A percentile compares a stretch with the other conserved stretches of the same genome.
phyloP scores from a whole-genome alignment of 768 basidiomycete genomes.

The Naematelia encephala region DNA sequence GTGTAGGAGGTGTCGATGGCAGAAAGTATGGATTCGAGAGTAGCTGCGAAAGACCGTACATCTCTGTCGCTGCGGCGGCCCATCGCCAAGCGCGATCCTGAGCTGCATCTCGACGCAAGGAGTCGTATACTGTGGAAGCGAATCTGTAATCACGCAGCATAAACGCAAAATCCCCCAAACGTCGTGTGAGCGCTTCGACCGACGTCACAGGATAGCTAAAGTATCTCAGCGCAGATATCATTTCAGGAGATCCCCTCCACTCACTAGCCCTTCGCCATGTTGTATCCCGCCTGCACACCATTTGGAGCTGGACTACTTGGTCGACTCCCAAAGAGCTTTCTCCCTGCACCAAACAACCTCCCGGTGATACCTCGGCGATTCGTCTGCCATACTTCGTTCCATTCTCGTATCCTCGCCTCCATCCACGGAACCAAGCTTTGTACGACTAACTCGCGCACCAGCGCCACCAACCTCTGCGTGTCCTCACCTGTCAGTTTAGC shows the following conservation, averaged over 20 bases:
- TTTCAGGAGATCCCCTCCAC: constrained; percentile 12
- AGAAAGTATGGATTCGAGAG: constrained; percentile 50
- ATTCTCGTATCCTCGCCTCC: constrained; percentile 88
- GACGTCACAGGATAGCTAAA: constrained; percentile 49
- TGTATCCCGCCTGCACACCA: constrained; percentile 38
- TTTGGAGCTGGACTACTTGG: constrained; percentile 40
- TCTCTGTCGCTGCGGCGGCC: constrained; percentile 70
- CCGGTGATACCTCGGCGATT: constrained; percentile 52
- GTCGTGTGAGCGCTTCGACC: constrained; percentile 54
- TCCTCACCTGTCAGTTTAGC: constrained; percentile 33
- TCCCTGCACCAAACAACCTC: constrained; percentile 52
- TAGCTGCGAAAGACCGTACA: constrained; percentile 57
- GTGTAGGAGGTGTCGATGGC: constrained; percentile 32
- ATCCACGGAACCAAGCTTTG: constrained; percentile 94
- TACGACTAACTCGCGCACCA: constrained; percentile 80
- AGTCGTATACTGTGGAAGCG: constrained; percentile 79
- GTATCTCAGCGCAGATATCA: not conserved
- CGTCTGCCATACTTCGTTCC: constrained; percentile 68
- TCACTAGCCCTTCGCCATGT: constrained; percentile 51
- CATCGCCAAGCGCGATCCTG: constrained; percentile 51
- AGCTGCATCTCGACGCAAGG: constrained; percentile 67
- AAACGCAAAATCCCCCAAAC: constrained; percentile 94
- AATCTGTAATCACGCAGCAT: constrained; percentile 85
- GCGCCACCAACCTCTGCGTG: constrained; percentile 54
- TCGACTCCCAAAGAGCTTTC: constrained; percentile 52